Base-by-base conservation (phyloP, 2,329 filamentous ascomycete genomes). In the Annulohypoxylon truncatum region DNA sequence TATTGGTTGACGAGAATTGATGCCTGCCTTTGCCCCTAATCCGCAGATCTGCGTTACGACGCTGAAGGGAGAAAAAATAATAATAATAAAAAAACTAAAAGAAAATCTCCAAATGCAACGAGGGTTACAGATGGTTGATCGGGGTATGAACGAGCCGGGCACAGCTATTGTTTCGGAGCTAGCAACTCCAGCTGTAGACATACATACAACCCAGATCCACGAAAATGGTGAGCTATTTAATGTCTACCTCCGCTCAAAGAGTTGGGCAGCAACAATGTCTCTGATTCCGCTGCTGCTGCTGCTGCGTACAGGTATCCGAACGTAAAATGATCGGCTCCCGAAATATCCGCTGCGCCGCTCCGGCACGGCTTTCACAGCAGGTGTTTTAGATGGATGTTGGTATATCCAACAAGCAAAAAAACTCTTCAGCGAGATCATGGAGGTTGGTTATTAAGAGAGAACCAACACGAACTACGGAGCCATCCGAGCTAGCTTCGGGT, bases 401-500 rank as follows among this genome's bases (percentile, higher is more conserved):
- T n/a, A n/a, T n/a, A n/a, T 28, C 51, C 26, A 31, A 29, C 26
- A 52, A 12, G 46, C 31, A 46, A 8, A 22, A 7, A n/a, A 20
- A 10, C 47, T 35, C 13, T 26, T 31, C 44, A n/a, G 24, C 24
- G 44, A 10, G n/a, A 42, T 53, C 33, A n/a, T n/a, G n/a, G n/a
- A n/a, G n/a, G 3, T 29, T 26, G 18, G 5, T 4, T 15, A 33
- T n/a, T n/a, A n/a, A n/a, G n/a, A n/a, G n/a, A 42, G 2, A 5
- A 29, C 9, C 29, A 50, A 50, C 40, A 42, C 40, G 46, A n/a
- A 1, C 18, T 22, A 52, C 60, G 60, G 64, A 60, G 31, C 60
- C 29, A 56, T 52, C 60, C 55, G 56, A 66, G 18, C 52, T 53
- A 62, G 48, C 53, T 61, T 62, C 65, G 61, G 65, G 65, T 50